Base-by-base conservation (phyloP, 805 yeast genomes). In the Wickerhamomyces strasburgensis region DNA sequence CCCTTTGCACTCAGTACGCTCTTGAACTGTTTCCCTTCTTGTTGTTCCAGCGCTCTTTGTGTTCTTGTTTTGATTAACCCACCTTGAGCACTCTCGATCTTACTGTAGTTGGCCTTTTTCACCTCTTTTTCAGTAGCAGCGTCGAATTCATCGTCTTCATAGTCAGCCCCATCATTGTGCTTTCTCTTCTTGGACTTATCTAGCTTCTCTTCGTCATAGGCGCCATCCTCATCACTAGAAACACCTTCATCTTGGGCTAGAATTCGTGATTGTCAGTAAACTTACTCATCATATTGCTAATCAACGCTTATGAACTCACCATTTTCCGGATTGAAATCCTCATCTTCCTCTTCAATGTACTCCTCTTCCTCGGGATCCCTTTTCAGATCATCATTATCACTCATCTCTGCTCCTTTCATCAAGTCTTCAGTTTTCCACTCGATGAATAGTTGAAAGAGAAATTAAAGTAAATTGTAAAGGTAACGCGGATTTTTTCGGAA, bases 41-140 rank as follows among this genome's bases (percentile, higher is more conserved):
- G 41, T 39, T 52, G 56, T 36, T 78, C 84, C 16, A 62, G 42
- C 19, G 60, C 61, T 32, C 83, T 58, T 45, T 80, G 90, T 16
- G 74, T 68, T 46, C 95, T 67, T 0, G 95, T 85, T 49, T 76
- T 75, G 25, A 85, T 72, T 37, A 80, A 68, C 0, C 87, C 82
- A n/a, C 81, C 83, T 11, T 64, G 52, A 31, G 67, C 50, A 52
- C 75, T 73, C 43, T 76, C 84, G 5, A 82, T 73, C 3, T 60
- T 60, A 6, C 73, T 64, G 53, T 82, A 82, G 19, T 50, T 43
- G 10, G 58, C 54, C 15, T 33, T 45, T 17, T 42, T 37, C 6
- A 52, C 55, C 17, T 54, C 65, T 3, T 54, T 61, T 6, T 52
- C 67, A 2, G 57, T 62, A 4, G 57, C 68, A 8, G 47, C 58